phyloP scores from a whole-genome alignment of 345 rosid genomes.

The Rhodomyrtus tomentosa region DNA sequence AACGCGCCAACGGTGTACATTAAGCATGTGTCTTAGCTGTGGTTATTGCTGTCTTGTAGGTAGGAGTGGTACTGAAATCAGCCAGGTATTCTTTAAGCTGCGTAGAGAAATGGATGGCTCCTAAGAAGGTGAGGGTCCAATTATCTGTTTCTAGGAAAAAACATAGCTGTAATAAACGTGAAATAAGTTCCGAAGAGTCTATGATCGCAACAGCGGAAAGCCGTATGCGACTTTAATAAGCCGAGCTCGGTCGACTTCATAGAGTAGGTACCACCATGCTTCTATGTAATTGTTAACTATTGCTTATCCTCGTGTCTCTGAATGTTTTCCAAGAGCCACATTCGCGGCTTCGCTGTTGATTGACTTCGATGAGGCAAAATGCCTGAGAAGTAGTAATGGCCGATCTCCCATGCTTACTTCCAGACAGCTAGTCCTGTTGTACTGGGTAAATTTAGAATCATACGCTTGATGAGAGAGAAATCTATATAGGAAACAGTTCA shows the following conservation, averaged over 20 bases:
- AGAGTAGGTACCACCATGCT: background rate
- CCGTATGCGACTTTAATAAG: background rate
- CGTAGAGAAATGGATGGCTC: constrained; percentile 68
- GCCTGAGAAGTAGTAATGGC: background rate
- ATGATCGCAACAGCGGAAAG: background rate
- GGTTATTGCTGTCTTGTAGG: constrained; percentile 5
- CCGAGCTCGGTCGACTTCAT: background rate
- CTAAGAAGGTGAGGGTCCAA: constrained; percentile 36
- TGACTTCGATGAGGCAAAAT: background rate
- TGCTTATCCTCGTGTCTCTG: background rate
- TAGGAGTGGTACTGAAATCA: constrained; percentile 59
- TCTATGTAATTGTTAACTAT: background rate
- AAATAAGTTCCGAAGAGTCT: background rate
- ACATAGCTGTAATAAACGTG: background rate
- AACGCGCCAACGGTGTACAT: background rate
- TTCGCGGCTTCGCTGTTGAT: background rate
- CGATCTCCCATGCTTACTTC: background rate
- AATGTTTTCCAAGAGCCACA: background rate
- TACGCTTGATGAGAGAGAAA: background rate
- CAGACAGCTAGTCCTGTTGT: background rate
- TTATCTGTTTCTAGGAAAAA: background rate
- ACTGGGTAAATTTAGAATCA: background rate
- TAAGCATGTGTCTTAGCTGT: background rate
- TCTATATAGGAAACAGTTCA: background rate
- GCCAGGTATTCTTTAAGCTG: constrained; percentile 31